Evolutionary conservation across 225 moss, liverwort and hornwort genomes (phyloP).

Genomic region (Physcomitrium patens): DNA sequence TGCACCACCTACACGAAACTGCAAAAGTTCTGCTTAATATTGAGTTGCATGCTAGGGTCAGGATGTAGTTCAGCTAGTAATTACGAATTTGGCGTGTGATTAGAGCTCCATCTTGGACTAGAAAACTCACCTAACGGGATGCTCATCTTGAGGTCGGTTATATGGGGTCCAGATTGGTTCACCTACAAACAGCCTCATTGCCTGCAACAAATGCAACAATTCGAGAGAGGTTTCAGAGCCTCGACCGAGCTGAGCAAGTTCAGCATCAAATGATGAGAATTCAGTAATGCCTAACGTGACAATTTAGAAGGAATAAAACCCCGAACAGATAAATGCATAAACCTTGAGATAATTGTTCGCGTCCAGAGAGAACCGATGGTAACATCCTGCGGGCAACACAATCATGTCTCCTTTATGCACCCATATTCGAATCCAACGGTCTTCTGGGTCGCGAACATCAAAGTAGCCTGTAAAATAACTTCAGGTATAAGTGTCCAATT

Average conservation of each 20-base stretch:
- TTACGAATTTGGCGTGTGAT: background rate
- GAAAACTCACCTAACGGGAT: constrained; percentile 61
- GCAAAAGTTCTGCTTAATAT: background rate
- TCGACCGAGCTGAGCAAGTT: background rate
- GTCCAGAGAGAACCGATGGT: constrained; percentile 88
- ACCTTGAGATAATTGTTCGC: constrained; percentile 75
- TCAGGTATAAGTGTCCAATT: background rate
- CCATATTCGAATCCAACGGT: constrained; percentile 79
- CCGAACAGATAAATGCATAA: background rate
- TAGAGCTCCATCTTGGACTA: background rate
- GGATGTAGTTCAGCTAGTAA: background rate
- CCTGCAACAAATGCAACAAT: constrained; percentile 38
- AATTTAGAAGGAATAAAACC: background rate
- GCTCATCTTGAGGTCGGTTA: constrained; percentile 79
- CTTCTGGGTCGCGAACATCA: constrained; percentile 70
- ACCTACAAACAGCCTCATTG: constrained; percentile 76
- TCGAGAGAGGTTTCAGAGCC: background rate
- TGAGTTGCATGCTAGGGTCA: background rate
- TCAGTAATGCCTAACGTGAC: background rate
- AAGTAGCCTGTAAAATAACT: constrained; percentile 61
- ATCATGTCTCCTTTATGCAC: constrained; percentile 79
- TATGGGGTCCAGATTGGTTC: constrained; percentile 78
- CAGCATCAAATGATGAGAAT: background rate
- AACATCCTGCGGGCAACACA: constrained; percentile 79
- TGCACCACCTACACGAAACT: background rate